Base-by-base conservation (phyloP, 768 basidiomycete species). In the Galerina sulciceps region DNA sequence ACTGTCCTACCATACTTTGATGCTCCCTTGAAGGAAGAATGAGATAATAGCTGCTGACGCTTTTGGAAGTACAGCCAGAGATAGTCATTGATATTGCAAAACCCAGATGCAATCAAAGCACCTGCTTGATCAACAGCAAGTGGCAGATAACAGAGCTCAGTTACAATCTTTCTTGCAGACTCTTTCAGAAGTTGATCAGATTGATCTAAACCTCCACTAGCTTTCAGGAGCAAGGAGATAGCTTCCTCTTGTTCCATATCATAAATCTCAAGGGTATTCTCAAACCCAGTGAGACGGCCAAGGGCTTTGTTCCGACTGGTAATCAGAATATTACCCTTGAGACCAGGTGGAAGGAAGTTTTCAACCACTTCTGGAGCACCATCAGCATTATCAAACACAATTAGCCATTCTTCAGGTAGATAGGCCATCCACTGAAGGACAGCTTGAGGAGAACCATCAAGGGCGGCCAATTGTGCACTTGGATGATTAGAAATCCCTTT, bases 341-440 rank as follows among this genome's bases (percentile, higher is more conserved):
- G 51, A 1, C 67, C 63, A 43, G 56, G 34, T 15, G 65, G 67
- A 23, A 65, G 10, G 37, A 47, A 63, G 43, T 57, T 54, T 40
- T 23, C 34, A 47, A 59, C 46, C 15, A n/a, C 26, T 15, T 55
- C 34, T 37, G 47, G 60, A 34, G 63, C 62, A 64, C 60, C 62
- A 47, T 68, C 67, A 59, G 63, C 62, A 64, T 62, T 64, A 47
- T 68, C 67, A 59, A 60, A 66, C 1, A 68, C 48, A 35, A 68
- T 47, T 20, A 68, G 48, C 65, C 67, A 68, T 22, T 61, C 52
- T 37, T 26, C 38, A 17, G 59, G 37, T 5, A 60, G 15, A 6
- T n/a, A 17, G 23, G 60, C 56, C 22, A 68, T 38, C 65, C 65
- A 66, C 17, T 42, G 46, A 6, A 64, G 41, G 20, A 56, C 55